Percentiles rank a stretch among this genome's conserved stretches.
These are phyloP conservation scores for Mycena venus DNA, from an alignment of 768 basidiomycete species.

Conservation along the genomic window DNA sequence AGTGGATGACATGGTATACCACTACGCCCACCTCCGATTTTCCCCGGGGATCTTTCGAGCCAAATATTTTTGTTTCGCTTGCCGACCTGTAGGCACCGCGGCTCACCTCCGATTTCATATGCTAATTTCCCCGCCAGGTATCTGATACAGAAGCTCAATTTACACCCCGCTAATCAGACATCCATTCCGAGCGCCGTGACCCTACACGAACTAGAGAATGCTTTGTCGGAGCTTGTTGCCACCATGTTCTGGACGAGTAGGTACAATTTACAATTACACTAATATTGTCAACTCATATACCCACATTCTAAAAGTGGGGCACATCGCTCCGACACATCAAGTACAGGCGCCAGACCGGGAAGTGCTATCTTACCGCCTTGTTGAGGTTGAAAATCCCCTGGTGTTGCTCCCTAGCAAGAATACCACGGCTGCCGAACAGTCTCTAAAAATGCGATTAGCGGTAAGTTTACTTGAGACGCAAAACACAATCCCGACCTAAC, in stretches of 20 bases:
- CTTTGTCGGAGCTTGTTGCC: background rate
- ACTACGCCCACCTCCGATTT: background rate
- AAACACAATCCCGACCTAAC: background rate
- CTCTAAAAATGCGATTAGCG: background rate
- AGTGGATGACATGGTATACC: background rate
- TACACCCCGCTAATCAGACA: background rate
- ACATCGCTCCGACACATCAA: background rate
- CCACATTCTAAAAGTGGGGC: background rate
- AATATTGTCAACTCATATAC: background rate
- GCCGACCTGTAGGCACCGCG: background rate
- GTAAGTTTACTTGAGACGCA: background rate
- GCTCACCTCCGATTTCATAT: background rate
- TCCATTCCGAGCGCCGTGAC: background rate
- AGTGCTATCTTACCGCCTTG: background rate
- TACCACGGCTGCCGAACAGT: background rate
- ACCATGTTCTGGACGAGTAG: background rate
- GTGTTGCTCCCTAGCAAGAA: background rate
- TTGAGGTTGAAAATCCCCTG: background rate
- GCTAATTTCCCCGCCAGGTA: background rate
- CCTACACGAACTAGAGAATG: background rate
- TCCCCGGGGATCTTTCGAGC: background rate
- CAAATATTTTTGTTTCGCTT: background rate
- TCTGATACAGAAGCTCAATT: background rate
- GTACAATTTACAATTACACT: background rate
- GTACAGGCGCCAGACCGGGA: background rate